Base-by-base conservation (phyloP, 495 filamentous ascomycete species). In the Ramalina intermedia region DNA sequence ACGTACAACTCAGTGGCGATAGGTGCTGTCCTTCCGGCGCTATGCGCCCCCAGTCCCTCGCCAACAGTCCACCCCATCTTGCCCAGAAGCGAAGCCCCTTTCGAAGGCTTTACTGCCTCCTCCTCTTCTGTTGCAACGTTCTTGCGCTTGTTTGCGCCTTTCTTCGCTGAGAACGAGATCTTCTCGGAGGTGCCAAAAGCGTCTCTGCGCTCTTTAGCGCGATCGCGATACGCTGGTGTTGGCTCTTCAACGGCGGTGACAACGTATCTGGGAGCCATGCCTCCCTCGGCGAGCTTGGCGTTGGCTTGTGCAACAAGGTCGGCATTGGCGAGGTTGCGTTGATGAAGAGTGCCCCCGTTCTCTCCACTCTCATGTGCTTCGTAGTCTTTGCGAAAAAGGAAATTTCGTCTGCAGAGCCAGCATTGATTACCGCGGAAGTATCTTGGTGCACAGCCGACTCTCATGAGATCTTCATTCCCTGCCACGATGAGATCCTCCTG, bases 61-160 rank as follows among this genome's bases (percentile, higher is more conserved):
- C 88, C 88, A 2, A 76, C 76, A 12, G 72, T 80, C 85, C 85
- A 94, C 14, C 88, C 88, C 85, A 94, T 93, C 67, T 94, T 94
- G 43, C 82, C 80, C 6, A 96, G 73, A 29, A 96, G 67, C 1
- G 82, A 78, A 6, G 85, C 84, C 21, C 88, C 89, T 66, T 89
- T 94, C n/a, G 85, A 89, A 1, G 63, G 64, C 5, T 58, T 50
- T 48, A 74, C 72, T 17, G 66, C 64, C 44, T 57, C 52, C 13
- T 64, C 60, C 3, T 61, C 54, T 21, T 51, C 50, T 14, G 57
- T 44, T 13, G 66, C 59, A 17, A 66, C 67, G 5, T 54, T 52
- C 12, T 54, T 35, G 18, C 66, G 54, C 35, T 68, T 64, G 37
- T 51, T 51, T 17, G 56, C 45, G 24, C 48, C 41, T 51, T 74